phyloP scores from a whole-genome alignment of 2,329 filamentous ascomycete species.

The Chaetomiaceae sp. region DNA sequence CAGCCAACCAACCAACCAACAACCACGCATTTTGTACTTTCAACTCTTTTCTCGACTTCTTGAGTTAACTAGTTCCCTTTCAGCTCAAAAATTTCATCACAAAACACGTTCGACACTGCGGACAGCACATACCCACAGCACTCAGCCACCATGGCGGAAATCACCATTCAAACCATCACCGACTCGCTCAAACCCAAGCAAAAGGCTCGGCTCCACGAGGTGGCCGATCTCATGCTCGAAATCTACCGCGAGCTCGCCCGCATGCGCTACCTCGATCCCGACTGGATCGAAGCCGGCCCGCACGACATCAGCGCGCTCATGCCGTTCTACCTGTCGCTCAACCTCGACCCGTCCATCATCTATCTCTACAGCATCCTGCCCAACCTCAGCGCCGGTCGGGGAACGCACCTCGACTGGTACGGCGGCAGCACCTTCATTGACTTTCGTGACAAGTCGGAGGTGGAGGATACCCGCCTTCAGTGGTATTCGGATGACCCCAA shows the following conservation, averaged over 20 bases:
- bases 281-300: constrained; percentile 23
- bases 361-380: constrained; percentile 30
- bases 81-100: too few relatives aligned
- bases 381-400: constrained; percentile 21
- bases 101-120: too few relatives aligned
- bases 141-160: too few relatives aligned
- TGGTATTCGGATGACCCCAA: constrained; percentile 18
- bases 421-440: constrained; percentile 22
- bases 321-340: constrained; percentile 16
- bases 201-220: constrained; percentile 24
- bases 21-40: too few relatives aligned
- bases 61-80: too few relatives aligned
- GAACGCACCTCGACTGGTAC: constrained; percentile 19
- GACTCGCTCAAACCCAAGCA: constrained; percentile 1
- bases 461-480: constrained; percentile 20
- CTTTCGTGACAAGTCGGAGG: constrained; percentile 19
- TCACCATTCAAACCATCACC: neutral
- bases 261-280: constrained; percentile 28
- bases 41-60: too few relatives aligned
- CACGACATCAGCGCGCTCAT: constrained; percentile 21
- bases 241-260: constrained; percentile 29
- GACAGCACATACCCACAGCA: too few relatives aligned
- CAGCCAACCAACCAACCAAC: too few relatives aligned
- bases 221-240: constrained; percentile 29
- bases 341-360: constrained; percentile 23